These are phyloP conservation scores for Erythrophleum fordii DNA, from an alignment of 306 rosid species.

Conservation along the genomic window DNA sequence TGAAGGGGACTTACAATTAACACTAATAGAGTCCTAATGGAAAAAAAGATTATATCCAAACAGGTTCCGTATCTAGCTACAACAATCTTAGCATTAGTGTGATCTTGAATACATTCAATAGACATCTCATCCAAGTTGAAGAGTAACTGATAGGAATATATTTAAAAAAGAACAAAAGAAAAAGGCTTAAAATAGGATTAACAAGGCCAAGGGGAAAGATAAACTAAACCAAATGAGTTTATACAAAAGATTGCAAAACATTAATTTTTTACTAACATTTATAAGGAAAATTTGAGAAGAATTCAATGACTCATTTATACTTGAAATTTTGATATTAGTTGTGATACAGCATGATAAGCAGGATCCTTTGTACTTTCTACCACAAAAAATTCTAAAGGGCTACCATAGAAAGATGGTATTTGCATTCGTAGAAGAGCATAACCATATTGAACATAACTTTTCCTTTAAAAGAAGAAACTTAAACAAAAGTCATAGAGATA, in stretches of 20 bases:
- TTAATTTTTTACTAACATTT: neutral
- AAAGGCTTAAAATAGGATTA: no score
- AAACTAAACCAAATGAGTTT: neutral
- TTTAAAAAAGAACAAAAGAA: no score
- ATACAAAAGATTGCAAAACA: neutral
- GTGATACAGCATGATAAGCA: slow-evolving; percentile 70
- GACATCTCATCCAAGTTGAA: no score
- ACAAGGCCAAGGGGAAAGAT: neutral
- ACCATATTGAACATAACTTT: slow-evolving; percentile 32
- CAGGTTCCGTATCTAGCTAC: no score
- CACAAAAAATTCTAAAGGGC: slow-evolving; percentile 86
- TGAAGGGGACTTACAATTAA: no score
- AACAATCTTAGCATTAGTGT: no score
- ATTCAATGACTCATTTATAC: slow-evolving; percentile 33
- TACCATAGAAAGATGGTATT: slow-evolving; percentile 98
- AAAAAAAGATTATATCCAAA: no score
- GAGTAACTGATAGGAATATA: no score
- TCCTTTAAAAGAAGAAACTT: slow-evolving; percentile 3
- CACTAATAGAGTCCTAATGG: no score
- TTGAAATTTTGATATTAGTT: slow-evolving; percentile 70
- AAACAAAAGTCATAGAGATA: neutral
- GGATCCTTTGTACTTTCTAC: slow-evolving; percentile 93
- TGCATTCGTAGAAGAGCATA: slow-evolving; percentile 46
- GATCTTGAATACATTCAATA: no score
- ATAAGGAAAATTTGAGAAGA: neutral